Base-by-base conservation (phyloP, 2,329 filamentous ascomycete species). In the Hypoxylon sp. region DNA sequence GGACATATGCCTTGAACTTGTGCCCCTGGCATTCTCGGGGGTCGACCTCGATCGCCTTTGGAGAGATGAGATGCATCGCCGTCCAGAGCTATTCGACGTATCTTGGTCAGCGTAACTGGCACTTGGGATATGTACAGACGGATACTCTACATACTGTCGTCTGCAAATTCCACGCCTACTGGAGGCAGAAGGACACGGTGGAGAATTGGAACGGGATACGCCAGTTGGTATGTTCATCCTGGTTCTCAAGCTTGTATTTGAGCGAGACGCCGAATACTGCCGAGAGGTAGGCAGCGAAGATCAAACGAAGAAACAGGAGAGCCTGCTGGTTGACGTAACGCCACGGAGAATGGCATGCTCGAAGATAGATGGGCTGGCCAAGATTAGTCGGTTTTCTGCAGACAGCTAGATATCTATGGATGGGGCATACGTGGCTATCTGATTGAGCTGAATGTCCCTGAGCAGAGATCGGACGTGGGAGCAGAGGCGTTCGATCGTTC, bases 341-440 rank as follows among this genome's bases (percentile, higher is more conserved):
- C 79, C 81, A 83, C 17, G 81, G 78, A 1, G 82, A 83, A 60
- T 83, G 81, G 35, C 78, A 79, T 42, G 76, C 79, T 65, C 80
- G 78, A 11, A 82, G 74, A 54, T 81, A 83, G 11, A 81, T 78
- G 23, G 81, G 78, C 81, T 83, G 41, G 35, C 6, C n/a, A 4
- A 8, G 11, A 26, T 54, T 21, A 60, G 38, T 51, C 69, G 51
- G 70, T 59, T 9, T 18, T 5, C 38, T 29, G 11, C 27, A 4
- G 13, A 3, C 35, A 40, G 26, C 40, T 11, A 23, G 2, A 10
- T 17, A 35, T 8, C 2, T 23, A 18, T 13, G 15, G 29, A 15
- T 18, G 3, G 26, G 15, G 55, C 69, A 42, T 68, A 75, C 74
- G 61, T 76, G 74, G 43, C 67, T 70, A 54, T 72, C 69, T 48